Conservation (phyloP, 129 eudicot genomes). For the Solidago caesia region DNA sequence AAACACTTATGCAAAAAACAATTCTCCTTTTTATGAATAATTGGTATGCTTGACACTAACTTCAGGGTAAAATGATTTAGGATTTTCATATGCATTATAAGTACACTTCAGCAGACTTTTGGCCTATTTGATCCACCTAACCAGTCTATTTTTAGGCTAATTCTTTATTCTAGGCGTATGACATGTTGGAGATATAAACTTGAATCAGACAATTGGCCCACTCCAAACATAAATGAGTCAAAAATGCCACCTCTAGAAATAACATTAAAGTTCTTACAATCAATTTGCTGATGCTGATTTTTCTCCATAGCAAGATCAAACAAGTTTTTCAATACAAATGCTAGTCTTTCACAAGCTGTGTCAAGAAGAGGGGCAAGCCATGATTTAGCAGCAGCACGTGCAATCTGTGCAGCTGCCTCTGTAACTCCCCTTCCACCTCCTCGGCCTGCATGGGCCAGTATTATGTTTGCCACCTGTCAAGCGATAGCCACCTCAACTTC, state of each 20-base stretch:
- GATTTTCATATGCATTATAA: too few species aligned
- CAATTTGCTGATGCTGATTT: slow-evolving; percentile 50
- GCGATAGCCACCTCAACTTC: neutral
- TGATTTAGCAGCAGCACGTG: slow-evolving; percentile 91
- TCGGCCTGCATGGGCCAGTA: slow-evolving; percentile 96
- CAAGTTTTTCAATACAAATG: slow-evolving; percentile 69
- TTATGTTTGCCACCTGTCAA: slow-evolving; percentile 85
- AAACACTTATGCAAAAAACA: too few species aligned
- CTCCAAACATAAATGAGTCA: too few species aligned
- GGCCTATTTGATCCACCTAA: too few species aligned
- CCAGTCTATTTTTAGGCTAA: too few species aligned
- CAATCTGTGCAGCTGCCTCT: slow-evolving; percentile 97
- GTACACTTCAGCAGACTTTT: too few species aligned
- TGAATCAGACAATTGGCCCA: too few species aligned
- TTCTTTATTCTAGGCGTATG: too few species aligned
- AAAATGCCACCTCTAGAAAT: neutral
- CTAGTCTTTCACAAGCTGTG: slow-evolving; percentile 89
- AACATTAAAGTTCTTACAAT: slow-evolving; percentile 47
- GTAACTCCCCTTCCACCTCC: slow-evolving; percentile 78
- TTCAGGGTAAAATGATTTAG: too few species aligned
- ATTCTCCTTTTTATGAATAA: too few species aligned
- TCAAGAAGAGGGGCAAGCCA: slow-evolving; percentile 98
- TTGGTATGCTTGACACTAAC: too few species aligned
- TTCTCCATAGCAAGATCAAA: slow-evolving; percentile 83
- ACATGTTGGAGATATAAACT: too few species aligned